Base-by-base conservation (phyloP, 768 basidiomycete species). In the Suillus discolor region DNA sequence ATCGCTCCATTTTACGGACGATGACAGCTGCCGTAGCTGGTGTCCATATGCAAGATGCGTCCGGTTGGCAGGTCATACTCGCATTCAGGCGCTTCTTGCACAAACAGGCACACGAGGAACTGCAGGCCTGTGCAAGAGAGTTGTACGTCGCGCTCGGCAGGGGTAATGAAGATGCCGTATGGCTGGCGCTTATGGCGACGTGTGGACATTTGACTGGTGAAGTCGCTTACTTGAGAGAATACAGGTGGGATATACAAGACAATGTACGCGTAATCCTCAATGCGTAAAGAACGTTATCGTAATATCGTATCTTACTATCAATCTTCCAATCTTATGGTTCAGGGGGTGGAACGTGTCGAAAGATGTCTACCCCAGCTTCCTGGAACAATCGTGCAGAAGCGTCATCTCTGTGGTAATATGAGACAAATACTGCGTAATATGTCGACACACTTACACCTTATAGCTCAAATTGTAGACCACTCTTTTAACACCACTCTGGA, bases 401-500 rank as follows among this genome's bases (percentile, higher is more conserved):
- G 54, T 91, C 91, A 70, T 97, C 95, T 51, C 92, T 94, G 70
- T n/a, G 67, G 62, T 5, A 61, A 39, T 12, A 44, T 64, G 51
- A 44, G 45, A 63, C 3, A 67, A 61, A 28, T 18, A 34, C 7
- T 23, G 57, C 18, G 42, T 44, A 16, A 63, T 47, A 47, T 55
- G 15, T 31, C 34, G 47, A 36, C 53, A 57, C 18, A 83, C 92
- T 71, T 69, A 94, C 97, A 99, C 94, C 82, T 94, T 95, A 78
- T 99, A 99, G 61, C 89, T 89, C 63, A 98, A 79, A 74, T 96
- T 97, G 75, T 99, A 99, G 6, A 99, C 93, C 4, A 99, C 97
- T 65, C 89, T 90, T 66, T 86, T 89, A 23, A 99, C 91, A 0
- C 96, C 97, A 25, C 89, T 91, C 73, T 99, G 97, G 34, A 98